Conservation (phyloP, 139 green algal genomes). For the Deuterostichococcus epilithicus region DNA sequence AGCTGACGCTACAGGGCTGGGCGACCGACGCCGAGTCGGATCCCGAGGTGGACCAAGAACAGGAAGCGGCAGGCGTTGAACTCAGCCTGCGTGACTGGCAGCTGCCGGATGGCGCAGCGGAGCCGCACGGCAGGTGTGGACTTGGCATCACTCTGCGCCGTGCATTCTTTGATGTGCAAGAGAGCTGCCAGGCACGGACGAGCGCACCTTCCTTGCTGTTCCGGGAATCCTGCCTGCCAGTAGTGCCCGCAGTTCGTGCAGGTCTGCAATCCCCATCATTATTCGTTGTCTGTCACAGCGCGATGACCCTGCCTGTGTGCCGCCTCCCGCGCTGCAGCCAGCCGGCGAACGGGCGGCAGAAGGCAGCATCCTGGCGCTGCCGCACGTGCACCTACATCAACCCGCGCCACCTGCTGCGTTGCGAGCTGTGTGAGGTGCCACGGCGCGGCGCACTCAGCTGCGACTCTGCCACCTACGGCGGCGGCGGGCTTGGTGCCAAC, state of each 20-base stretch:
- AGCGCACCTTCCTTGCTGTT: neutral
- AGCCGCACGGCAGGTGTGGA: neutral
- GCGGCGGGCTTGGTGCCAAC: too few relatives aligned
- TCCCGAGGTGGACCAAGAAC: neutral
- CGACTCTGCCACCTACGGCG: neutral
- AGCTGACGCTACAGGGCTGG: constrained; percentile 22
- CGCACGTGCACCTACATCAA: constrained; percentile 24
- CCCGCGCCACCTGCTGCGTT: constrained; percentile 9
- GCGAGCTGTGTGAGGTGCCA: constrained; percentile 17
- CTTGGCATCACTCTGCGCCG: neutral
- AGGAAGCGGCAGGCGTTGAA: neutral
- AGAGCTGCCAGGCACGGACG: neutral
- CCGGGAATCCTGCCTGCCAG: neutral
- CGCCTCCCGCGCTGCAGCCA: neutral
- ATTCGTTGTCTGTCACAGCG: too few relatives aligned
- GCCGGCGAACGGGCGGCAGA: neutral
- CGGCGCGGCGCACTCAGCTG: neutral
- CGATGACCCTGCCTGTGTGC: too few relatives aligned
- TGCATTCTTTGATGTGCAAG: neutral
- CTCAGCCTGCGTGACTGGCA: neutral
- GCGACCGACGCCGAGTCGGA: too few relatives aligned
- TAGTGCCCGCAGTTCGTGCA: too few relatives aligned
- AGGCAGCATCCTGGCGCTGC: neutral
- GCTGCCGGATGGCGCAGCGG: neutral
- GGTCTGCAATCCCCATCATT: too few relatives aligned